Evolutionary conservation across 305 asterid species (phyloP).

Genomic region (Stenogyne calaminthoides): DNA sequence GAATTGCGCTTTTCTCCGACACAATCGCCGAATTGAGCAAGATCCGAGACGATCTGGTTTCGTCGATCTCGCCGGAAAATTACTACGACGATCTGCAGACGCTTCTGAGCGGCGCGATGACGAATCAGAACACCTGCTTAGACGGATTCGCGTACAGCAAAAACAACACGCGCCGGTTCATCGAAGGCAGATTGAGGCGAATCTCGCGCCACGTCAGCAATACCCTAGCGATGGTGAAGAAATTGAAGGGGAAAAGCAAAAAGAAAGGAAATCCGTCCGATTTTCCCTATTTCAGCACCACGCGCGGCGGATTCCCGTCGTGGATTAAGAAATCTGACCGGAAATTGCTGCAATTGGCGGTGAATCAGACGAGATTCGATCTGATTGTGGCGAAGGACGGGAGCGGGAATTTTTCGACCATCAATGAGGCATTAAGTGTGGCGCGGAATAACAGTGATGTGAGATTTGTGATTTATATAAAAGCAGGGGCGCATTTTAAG

Average conservation of each 20-base stretch:
- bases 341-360: constrained; percentile 54
- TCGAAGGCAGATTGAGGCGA: constrained; percentile 50
- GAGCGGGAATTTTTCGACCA: constrained; percentile 75
- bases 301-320: constrained; percentile 53
- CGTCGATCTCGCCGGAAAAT: constrained; percentile 33
- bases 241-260: constrained; percentile 41
- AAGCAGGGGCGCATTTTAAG: constrained; percentile 81
- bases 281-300: constrained; percentile 43
- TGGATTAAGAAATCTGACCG: constrained; percentile 73
- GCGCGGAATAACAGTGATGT: constrained; percentile 73
- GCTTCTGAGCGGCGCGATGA: constrained; percentile 86
- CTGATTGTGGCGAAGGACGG: constrained; percentile 80
- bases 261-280: neutral
- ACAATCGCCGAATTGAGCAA: constrained; percentile 51
- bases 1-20: constrained; percentile 59
- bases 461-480: constrained; percentile 79
- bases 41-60: constrained; percentile 45
- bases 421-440: constrained; percentile 57
- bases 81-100: constrained; percentile 61
- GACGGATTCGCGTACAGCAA: constrained; percentile 74
- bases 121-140: constrained; percentile 81
- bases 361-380: constrained; percentile 40
- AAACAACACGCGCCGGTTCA: constrained; percentile 49
- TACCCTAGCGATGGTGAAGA: constrained; percentile 76
- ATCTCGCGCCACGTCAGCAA: constrained; percentile 83